These are phyloP conservation scores for Boletellus deceptivus DNA, from an alignment of 1,284 basidiomycete genomes.

Conservation along the genomic window DNA sequence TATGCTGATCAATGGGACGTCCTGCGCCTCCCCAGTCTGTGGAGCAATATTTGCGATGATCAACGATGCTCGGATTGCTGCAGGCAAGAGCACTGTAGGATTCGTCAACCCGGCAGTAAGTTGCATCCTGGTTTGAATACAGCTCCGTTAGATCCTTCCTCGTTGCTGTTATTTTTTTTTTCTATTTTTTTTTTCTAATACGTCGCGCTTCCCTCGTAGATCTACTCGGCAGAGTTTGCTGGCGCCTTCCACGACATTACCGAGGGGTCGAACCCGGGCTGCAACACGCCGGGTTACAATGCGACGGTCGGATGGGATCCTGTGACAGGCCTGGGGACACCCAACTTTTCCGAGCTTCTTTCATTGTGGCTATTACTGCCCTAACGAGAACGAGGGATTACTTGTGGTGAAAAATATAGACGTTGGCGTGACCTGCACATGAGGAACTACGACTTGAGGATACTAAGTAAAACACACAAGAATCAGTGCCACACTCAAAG, in stretches of 20 bases:
- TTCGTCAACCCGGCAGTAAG: conserved; percentile 39
- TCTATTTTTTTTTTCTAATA: too few relatives aligned
- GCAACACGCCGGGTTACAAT: conserved; percentile 35
- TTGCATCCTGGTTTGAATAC: not conserved
- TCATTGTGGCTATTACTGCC: conserved; percentile 16
- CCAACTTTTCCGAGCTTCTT: conserved; percentile 23
- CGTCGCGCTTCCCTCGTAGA: conserved; percentile 8
- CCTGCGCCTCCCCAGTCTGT: conserved; percentile 37
- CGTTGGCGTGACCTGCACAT: too few relatives aligned
- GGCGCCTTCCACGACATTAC: conserved; percentile 42
- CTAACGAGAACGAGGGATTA: not conserved
- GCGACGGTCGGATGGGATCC: conserved; percentile 37
- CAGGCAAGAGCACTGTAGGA: conserved; percentile 38
- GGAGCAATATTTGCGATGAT: conserved; percentile 46
- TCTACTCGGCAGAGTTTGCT: conserved; percentile 23
- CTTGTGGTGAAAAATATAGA: too few relatives aligned
- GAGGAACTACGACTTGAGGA: too few relatives aligned
- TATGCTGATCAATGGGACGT: conserved; percentile 35
- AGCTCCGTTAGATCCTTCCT: too few relatives aligned
- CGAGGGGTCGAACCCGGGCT: conserved; percentile 40
- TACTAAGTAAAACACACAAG: too few relatives aligned
- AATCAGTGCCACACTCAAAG: too few relatives aligned
- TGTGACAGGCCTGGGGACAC: conserved; percentile 30
- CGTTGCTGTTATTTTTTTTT: too few relatives aligned
- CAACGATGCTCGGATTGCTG: conserved; percentile 44